Conservation (phyloP, 2,329 filamentous ascomycete genomes). For the Samsoniella hepiali region DNA sequence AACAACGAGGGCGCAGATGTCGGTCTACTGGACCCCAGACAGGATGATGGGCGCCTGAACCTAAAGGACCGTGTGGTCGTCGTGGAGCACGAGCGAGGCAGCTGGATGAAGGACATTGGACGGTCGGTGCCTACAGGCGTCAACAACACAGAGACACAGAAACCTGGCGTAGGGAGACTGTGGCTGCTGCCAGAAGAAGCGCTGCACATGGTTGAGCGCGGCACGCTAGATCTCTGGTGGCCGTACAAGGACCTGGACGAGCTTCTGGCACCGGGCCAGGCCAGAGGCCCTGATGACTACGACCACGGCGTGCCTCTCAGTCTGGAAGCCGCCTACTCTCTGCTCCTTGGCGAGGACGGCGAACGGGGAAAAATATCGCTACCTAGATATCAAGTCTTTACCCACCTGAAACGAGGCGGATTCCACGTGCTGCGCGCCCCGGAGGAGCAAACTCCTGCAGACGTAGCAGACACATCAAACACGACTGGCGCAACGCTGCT, state of each 20-base stretch:
- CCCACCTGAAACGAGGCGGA: conserved; percentile 76
- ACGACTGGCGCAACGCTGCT: conserved; percentile 36
- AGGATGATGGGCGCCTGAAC: conserved; percentile 30
- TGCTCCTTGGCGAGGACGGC: conserved; percentile 70
- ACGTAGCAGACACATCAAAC: conserved; percentile 24
- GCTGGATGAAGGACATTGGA: conserved; percentile 74
- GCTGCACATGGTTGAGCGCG: conserved; percentile 83
- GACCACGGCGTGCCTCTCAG: conserved; percentile 77
- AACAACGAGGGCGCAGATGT: conserved; percentile 20
- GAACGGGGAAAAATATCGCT: conserved; percentile 60
- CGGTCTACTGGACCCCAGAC: neutral
- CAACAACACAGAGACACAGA: conserved; percentile 42
- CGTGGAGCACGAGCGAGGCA: conserved; percentile 68
- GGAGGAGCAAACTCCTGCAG: conserved; percentile 19
- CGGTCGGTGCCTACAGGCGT: conserved; percentile 50
- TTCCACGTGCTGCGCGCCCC: conserved; percentile 76
- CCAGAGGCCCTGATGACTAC: conserved; percentile 40
- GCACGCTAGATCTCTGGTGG: conserved; percentile 85
- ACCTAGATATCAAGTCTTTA: conserved; percentile 84
- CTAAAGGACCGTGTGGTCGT: conserved; percentile 56
- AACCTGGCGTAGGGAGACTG: conserved; percentile 56
- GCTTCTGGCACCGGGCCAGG: conserved; percentile 33
- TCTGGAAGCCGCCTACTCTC: conserved; percentile 83
- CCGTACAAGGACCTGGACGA: conserved; percentile 54
- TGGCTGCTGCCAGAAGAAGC: conserved; percentile 93